phyloP scores from a whole-genome alignment of 495 filamentous ascomycete genomes.

The Amorphotheca resinae region DNA sequence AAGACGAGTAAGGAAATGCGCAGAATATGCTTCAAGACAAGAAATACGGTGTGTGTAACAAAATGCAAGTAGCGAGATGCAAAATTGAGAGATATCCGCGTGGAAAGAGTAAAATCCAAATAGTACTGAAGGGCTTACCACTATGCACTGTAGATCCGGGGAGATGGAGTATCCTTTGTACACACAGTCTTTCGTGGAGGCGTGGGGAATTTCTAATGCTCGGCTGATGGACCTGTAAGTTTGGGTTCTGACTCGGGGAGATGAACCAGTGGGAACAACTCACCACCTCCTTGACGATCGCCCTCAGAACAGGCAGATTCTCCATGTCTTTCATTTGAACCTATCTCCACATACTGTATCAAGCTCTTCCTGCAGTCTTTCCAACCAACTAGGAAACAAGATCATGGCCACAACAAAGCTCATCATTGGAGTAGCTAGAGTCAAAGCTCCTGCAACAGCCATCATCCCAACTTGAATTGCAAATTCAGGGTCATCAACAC shows the following conservation, averaged over 20 bases:
- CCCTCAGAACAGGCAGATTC: conserved; percentile 32
- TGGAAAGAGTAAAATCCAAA: background rate
- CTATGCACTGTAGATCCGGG: conserved; percentile 42
- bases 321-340: conserved; percentile 33
- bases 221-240: no score
- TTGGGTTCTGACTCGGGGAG: conserved; percentile 21
- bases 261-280: conserved; percentile 38
- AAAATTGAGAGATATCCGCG: background rate
- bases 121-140: conserved; percentile 25
- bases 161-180: conserved; percentile 41
- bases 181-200: conserved; percentile 30
- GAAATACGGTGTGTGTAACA: background rate
- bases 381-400: conserved; percentile 44
- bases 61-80: background rate
- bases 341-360: conserved; percentile 42
- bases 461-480: conserved; percentile 32
- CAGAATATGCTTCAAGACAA: background rate
- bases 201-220: conserved; percentile 31
- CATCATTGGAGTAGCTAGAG: conserved; percentile 27
- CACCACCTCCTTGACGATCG: conserved; percentile 38
- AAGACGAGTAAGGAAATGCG: background rate
- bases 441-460: conserved; percentile 33
- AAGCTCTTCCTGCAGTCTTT: conserved; percentile 40
- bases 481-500: conserved; percentile 21
- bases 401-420: conserved; percentile 44